Percentiles rank a stretch among this genome's conserved stretches.
phyloP scores from a whole-genome alignment of 2,329 filamentous ascomycete genomes.

The Neonectria coccinea region DNA sequence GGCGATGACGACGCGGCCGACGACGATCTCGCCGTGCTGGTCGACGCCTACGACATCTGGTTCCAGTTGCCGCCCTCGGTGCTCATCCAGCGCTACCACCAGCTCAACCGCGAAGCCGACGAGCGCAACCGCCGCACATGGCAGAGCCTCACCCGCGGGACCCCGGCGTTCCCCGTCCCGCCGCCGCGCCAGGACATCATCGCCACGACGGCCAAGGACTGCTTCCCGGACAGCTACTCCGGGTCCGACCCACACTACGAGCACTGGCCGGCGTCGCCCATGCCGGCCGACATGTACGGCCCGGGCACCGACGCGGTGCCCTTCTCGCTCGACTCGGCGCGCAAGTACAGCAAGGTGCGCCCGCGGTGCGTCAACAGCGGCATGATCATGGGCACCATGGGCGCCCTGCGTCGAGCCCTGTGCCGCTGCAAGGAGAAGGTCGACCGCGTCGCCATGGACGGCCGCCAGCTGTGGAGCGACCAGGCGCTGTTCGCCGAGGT shows the following conservation, averaged over 20 bases:
- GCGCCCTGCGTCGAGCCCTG: slow-evolving; percentile 42
- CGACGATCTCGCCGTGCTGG: slow-evolving; percentile 51
- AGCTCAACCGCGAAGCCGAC: slow-evolving; percentile 51
- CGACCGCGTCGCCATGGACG: slow-evolving; percentile 42
- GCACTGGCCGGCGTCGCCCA: slow-evolving; percentile 53
- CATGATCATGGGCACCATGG: slow-evolving; percentile 53
- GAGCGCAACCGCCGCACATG: slow-evolving; percentile 44
- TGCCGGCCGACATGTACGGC: slow-evolving; percentile 51
- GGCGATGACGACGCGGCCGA: slow-evolving; percentile 37
- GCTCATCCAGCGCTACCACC: slow-evolving; percentile 52
- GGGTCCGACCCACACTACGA: slow-evolving; percentile 52
- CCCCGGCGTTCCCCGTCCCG: slow-evolving; percentile 44
- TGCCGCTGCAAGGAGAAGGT: slow-evolving; percentile 47
- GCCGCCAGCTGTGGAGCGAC: slow-evolving; percentile 54
- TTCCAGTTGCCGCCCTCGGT: slow-evolving; percentile 55
- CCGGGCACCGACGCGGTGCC: slow-evolving; percentile 47
- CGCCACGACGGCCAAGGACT: slow-evolving; percentile 52
- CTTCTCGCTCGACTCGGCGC: slow-evolving; percentile 47
- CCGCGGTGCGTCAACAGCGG: slow-evolving; percentile 53
- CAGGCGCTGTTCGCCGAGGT: slow-evolving; percentile 54
- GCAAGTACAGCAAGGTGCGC: slow-evolving; percentile 49
- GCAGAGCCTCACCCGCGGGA: slow-evolving; percentile 22
- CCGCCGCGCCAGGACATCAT: slow-evolving; percentile 50
- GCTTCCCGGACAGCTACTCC: slow-evolving; percentile 49
- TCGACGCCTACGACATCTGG: slow-evolving; percentile 55